Conservation (phyloP, 2,329 filamentous ascomycete species). For the Dryadomyces sulphureus region DNA sequence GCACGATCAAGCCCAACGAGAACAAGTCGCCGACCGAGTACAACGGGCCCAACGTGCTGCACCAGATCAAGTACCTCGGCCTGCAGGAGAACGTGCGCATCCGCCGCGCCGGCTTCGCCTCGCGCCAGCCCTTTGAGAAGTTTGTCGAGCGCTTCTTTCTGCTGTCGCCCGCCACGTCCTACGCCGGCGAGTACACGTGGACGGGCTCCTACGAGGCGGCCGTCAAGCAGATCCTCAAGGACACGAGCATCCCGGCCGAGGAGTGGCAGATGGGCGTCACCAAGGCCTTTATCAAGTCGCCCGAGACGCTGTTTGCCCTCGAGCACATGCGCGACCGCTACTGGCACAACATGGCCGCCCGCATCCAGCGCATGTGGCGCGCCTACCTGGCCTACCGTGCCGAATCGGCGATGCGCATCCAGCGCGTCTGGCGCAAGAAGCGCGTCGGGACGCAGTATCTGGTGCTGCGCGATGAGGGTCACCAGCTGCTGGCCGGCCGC, state of each 20-base stretch:
- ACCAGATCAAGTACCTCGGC: constrained; percentile 98
- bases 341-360: constrained; percentile 98
- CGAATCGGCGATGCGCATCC: constrained; percentile 86
- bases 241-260: constrained; percentile 86
- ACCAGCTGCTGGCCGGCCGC: constrained; percentile 62
- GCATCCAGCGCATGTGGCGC: constrained; percentile 94
- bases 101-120: constrained; percentile 88
- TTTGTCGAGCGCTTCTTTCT: constrained; percentile 97
- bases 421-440: constrained; percentile 90
- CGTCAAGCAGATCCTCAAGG: constrained; percentile 83
- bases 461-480: constrained; percentile 75
- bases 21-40: constrained; percentile 95
- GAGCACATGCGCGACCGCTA: constrained; percentile 97
- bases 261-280: constrained; percentile 96
- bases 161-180: constrained; percentile 83
- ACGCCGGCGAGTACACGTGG: constrained; percentile 96
- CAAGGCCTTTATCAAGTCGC: constrained; percentile 96
- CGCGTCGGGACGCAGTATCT: constrained; percentile 81
- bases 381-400: constrained; percentile 86
- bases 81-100: constrained; percentile 99
- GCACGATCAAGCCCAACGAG: constrained; percentile 98
- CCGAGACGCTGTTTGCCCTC: constrained; percentile 88
- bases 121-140: constrained; percentile 93
- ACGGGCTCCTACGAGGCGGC: constrained; percentile 76
- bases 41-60: constrained; percentile 79